Percentiles rank a stretch among this genome's conserved stretches.
phyloP scores from a whole-genome alignment of 2,329 filamentous ascomycete species.

The Penicillium sp. region DNA sequence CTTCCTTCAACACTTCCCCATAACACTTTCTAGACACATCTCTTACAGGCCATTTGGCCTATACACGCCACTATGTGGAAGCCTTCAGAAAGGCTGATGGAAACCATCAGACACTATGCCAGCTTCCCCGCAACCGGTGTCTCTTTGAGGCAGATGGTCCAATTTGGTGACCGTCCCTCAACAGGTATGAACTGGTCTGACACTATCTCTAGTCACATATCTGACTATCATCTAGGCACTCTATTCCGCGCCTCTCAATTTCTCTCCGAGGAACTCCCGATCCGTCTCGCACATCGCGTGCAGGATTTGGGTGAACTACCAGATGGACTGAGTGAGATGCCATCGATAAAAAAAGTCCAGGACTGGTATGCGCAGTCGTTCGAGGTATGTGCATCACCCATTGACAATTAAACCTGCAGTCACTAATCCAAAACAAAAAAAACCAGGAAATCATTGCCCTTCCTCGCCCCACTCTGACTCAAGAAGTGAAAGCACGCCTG shows the following conservation, averaged over 20 bases:
- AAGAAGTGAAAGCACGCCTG: constrained; percentile 76
- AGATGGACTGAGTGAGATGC: constrained; percentile 96
- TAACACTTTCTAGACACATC: neutral
- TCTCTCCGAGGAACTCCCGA: constrained; percentile 95
- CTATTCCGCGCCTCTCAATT: constrained; percentile 98
- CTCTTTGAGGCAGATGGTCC: constrained; percentile 97
- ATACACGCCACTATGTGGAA: constrained; percentile 72
- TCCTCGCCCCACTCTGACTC: constrained; percentile 70
- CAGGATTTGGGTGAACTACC: constrained; percentile 89
- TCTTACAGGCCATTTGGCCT: constrained; percentile 29
- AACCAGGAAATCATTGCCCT: constrained; percentile 81
- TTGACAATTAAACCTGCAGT: neutral
- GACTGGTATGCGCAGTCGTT: constrained; percentile 99
- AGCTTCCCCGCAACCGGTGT: constrained; percentile 95
- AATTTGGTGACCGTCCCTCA: constrained; percentile 93
- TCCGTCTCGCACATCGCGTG: constrained; percentile 91
- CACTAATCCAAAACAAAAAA: constrained; percentile 26
- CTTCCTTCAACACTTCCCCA: neutral
- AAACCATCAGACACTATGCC: constrained; percentile 95
- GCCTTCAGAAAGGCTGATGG: constrained; percentile 84
- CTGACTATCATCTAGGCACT: constrained; percentile 61
- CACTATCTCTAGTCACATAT: no score
- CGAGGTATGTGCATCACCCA: constrained; percentile 62
- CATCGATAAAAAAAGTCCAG: constrained; percentile 88
- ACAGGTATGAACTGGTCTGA: constrained; percentile 59